Evolutionary conservation across 1,139 yeast species (phyloP), one percentile per base, ranked within the genome.

Genomic region (Geotrichum restrictum): DNA sequence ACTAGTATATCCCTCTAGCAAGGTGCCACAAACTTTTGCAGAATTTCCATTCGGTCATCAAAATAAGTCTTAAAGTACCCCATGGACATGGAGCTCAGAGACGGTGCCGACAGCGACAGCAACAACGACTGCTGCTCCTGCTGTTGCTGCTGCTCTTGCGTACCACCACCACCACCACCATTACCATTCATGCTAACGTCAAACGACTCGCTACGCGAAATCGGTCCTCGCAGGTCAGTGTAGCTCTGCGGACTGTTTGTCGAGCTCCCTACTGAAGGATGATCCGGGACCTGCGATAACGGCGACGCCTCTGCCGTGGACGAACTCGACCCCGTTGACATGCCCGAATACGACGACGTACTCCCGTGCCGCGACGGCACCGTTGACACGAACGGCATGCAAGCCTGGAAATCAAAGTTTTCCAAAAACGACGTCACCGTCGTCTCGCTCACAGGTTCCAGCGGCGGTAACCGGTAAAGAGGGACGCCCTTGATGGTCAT

Each of bases 31-130:
- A 45, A 52, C 18, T 40, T 45, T 40, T 59, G 59, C 29, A 64
- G 50, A 44, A 64, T 61, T 45, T 61, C 62, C 61, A 63, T 56
- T 3, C 68, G 55, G 52, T 64, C 68, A 16, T 56, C 55, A 45
- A 62, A 63, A 42, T 64, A 64, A 2, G 57, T 54, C 51, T 62
- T 60, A 55, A 64, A 64, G 24, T 58, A 55, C 19, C 62, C 64
- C 55, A 52, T 33, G 14, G 55, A 51, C 43, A 54, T 32, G 13
- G 53, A 42, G 44, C 51, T 45, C 14, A 48, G 48, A 10, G 39
- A 41, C 13, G 49, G 49, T 8, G 31, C 29, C 29, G 29, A 24
- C 29, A n/a, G n/a, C 18, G 5, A 4, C 24, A 5, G 16, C 5
- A 5, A n/a, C n/a, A n/a, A n/a, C n/a, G n/a, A 19, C 11, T n/a